Base-by-base conservation (phyloP, 192 early-diverging fungal genomes). In the Coemansia sp. region DNA sequence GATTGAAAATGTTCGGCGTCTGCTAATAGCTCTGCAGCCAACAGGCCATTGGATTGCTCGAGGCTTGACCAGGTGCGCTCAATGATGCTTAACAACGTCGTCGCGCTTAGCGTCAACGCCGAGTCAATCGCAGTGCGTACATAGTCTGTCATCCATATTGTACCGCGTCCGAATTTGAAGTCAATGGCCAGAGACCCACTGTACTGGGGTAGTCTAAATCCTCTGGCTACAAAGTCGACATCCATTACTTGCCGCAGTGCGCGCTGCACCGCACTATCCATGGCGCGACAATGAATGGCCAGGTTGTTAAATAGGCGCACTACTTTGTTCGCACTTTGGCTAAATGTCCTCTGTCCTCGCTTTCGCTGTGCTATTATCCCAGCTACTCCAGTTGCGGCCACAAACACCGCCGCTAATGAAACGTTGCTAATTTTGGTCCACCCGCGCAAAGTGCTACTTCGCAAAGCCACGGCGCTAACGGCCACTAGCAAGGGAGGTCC, bases 181-280 rank as follows among this genome's bases (percentile, higher is more conserved):
- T 51, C 5, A 11, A 58, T 65, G 3, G n/a, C 33, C 0, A 13
- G 35, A 1, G 38, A 41, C 7, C 40, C 56, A n/a, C 26, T 13
- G 27, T 43, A 45, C 5, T 58, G 39, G 17, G 60, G 56, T 26
- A 61, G 26, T 5, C 65, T 60, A 17, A 68, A 61, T 10, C 72
- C 72, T 0, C 56, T 21, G 0, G 51, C 11, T 1, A 75, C 57
- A 54, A 75, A 54, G 17, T 57, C 61, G 2, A 68, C 22, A 7
- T 75, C 72, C 35, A 60, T 65, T 1, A 68, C 45, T 33, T 50
- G 57, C 31, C 58, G 49, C 15, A 75, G 47, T 3, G 60, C 61
- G 2, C 51, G 47, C 37, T 75, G 61, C 5, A 61, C 11, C 33
- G 61, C 30, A 0, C 25, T 39, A 26, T 75, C 72, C 19, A 75